Evolutionary conservation across 148 eudicot genomes (phyloP).

Genomic region (Cornus controversa): DNA sequence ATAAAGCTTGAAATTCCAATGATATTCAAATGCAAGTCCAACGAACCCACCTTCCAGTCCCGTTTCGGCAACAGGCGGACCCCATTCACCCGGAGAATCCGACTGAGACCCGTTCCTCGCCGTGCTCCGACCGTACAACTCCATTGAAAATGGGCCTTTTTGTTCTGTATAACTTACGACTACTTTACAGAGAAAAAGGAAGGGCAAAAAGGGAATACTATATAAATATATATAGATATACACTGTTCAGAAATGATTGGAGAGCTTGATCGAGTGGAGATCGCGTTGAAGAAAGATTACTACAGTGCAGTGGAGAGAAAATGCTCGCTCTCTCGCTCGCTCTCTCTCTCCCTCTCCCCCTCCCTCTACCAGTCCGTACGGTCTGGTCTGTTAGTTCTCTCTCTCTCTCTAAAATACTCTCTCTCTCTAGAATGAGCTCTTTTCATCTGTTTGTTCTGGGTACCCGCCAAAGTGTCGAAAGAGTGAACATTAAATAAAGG

Average conservation of each 20-base stretch:
- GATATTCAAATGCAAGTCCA: constrained; percentile 18
- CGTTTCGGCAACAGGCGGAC: constrained; percentile 18
- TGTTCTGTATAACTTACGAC: constrained; percentile 9
- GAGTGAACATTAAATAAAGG: constrained; percentile 6
- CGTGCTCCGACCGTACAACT: constrained; percentile 40
- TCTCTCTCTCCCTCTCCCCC: constrained; percentile 16
- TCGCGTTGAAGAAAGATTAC: not conserved
- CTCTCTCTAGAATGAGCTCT: constrained; percentile 7
- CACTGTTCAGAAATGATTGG: constrained; percentile 11
- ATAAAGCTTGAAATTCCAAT: constrained; percentile 2
- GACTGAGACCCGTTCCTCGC: constrained; percentile 28
- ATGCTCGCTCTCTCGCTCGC: not conserved
- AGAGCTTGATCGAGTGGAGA: constrained; percentile 10
- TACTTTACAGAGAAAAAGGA: constrained; percentile 1
- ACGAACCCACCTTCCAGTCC: constrained; percentile 42
- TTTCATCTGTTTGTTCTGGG: constrained; percentile 11
- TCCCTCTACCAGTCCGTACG: constrained; percentile 1
- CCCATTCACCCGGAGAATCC: constrained; percentile 47
- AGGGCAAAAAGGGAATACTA: not conserved
- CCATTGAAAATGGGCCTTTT: constrained; percentile 23
- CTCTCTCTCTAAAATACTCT: constrained; percentile 5
- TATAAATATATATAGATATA: not conserved
- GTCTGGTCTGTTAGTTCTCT: not conserved
- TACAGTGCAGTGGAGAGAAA: constrained; percentile 4
- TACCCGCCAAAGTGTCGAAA: constrained; percentile 21